These are phyloP conservation scores for Kockiozyma suomiensis DNA, from an alignment of 805 yeast species.

Conservation along the genomic window DNA sequence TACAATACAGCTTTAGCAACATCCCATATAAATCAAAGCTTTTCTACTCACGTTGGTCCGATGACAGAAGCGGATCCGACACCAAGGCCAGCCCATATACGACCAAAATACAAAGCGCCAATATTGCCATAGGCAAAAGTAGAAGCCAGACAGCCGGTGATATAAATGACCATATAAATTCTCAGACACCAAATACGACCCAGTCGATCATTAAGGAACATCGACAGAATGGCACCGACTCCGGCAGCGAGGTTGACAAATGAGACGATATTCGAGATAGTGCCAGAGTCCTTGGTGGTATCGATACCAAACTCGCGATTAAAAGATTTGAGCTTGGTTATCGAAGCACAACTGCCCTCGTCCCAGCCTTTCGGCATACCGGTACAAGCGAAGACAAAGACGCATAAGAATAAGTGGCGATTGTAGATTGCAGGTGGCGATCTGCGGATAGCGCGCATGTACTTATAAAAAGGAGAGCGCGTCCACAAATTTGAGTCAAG, in stretches of 20 bases:
- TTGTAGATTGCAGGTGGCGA: conserved; percentile 19
- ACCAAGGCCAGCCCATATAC: conserved; percentile 21
- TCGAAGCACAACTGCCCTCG: conserved; percentile 18
- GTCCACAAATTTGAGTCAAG: conserved; percentile 2
- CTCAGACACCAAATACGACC: conserved; percentile 17
- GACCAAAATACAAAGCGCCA: conserved; percentile 14
- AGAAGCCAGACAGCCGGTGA: conserved; percentile 17
- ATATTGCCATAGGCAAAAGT: conserved; percentile 13
- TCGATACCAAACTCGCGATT: conserved; percentile 1
- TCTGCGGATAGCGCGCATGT: conserved; percentile 10
- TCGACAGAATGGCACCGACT: conserved; percentile 15
- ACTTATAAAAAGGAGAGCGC: conserved; percentile 11
- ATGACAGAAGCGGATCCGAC: conserved; percentile 20
- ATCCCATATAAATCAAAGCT: neutral
- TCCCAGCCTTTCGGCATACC: conserved; percentile 26
- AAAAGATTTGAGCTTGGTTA: conserved; percentile 12
- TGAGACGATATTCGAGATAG: conserved; percentile 16
- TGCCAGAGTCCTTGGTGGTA: neutral
- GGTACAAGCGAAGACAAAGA: conserved; percentile 17
- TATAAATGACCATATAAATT: conserved; percentile 10
- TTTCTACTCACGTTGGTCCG: conserved; percentile 14
- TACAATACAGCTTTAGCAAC: neutral
- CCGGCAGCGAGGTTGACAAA: conserved; percentile 24
- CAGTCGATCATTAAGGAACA: conserved; percentile 11
- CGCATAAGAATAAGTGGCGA: conserved; percentile 15